These are phyloP conservation scores for Dendrostoma leiphaemia DNA, from an alignment of 2,329 filamentous ascomycete genomes.

Conservation along the genomic window DNA sequence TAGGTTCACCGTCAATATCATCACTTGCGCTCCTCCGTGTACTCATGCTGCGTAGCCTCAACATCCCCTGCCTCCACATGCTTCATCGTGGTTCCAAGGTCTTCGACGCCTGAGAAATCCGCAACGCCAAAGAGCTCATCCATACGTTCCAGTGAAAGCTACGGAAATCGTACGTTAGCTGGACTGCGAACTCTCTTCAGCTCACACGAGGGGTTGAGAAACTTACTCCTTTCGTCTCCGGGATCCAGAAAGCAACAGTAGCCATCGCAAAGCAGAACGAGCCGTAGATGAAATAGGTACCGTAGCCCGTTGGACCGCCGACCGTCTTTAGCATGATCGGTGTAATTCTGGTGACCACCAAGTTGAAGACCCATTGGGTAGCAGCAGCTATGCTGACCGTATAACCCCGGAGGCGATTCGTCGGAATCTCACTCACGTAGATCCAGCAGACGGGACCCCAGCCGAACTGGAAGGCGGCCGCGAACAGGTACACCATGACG, in stretches of 20 bases:
- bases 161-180: no score
- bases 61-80: constrained; percentile 5
- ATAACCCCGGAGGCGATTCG: constrained; percentile 54
- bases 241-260: constrained; percentile 19
- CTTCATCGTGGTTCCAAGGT: constrained; percentile 18
- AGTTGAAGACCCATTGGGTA: constrained; percentile 64
- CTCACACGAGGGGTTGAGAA: no score
- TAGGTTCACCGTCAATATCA: neutral
- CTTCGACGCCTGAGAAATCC: constrained; percentile 22
- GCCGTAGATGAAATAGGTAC: constrained; percentile 63
- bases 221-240: constrained; percentile 23
- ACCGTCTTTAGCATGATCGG: constrained; percentile 55
- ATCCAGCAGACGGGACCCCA: constrained; percentile 66
- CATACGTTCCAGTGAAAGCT: constrained; percentile 25
- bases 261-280: constrained; percentile 56
- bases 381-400: constrained; percentile 62
- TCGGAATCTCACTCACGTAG: constrained; percentile 62
- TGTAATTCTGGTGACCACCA: constrained; percentile 59
- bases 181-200: no score
- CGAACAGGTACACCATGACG: constrained; percentile 63
- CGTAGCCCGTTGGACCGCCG: constrained; percentile 19
- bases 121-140: constrained; percentile 26
- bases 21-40: neutral
- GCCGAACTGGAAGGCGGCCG: constrained; percentile 59
- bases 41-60: constrained; percentile 9